These are phyloP conservation scores for Leishmania mexicana DNA, from an alignment of 208 protist genomes.

Conservation along the genomic window DNA sequence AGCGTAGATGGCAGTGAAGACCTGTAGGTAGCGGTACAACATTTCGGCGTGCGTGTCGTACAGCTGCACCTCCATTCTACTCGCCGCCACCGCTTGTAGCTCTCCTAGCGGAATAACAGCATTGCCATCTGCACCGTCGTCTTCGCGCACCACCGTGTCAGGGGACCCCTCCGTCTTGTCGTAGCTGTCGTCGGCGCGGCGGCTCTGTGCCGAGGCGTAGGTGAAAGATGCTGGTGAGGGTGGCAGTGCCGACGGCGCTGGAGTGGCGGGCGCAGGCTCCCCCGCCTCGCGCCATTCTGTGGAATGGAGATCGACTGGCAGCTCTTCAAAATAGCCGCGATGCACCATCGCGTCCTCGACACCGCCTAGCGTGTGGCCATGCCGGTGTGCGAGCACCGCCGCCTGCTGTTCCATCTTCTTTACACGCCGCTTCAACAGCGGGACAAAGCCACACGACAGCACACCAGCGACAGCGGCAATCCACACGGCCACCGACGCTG, in stretches of 20 bases:
- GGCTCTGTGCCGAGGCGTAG: not conserved
- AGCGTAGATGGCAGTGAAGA: constrained; percentile 82
- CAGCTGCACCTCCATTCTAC: constrained; percentile 52
- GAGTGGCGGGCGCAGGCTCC: not conserved
- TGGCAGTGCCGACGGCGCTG: not conserved
- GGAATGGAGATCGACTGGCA: not conserved
- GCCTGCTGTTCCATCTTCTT: constrained; percentile 29
- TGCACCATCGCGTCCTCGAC: constrained; percentile 27
- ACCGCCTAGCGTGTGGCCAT: constrained; percentile 8
- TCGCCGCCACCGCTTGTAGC: constrained; percentile 18
- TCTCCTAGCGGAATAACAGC: constrained; percentile 1
- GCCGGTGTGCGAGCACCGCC: constrained; percentile 28
- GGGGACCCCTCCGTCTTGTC: constrained; percentile 25
- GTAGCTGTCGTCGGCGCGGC: not conserved
- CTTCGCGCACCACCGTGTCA: constrained; percentile 35
- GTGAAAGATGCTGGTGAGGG: not conserved
- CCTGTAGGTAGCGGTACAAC: constrained; percentile 81
- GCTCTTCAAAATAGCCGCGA: constrained; percentile 10
- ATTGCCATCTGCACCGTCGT: constrained; percentile 23
- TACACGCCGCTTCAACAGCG: constrained; percentile 57
- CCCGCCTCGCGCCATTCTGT: not conserved
- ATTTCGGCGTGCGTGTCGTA: constrained; percentile 61
- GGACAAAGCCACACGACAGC: constrained; percentile 57
- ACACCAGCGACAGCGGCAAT: constrained; percentile 49
- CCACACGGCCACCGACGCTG: constrained; percentile 58